Percentiles rank a stretch among this genome's conserved stretches.
phyloP scores from a whole-genome alignment of 2,329 filamentous ascomycete species.

The Lasiodiplodia sp. region DNA sequence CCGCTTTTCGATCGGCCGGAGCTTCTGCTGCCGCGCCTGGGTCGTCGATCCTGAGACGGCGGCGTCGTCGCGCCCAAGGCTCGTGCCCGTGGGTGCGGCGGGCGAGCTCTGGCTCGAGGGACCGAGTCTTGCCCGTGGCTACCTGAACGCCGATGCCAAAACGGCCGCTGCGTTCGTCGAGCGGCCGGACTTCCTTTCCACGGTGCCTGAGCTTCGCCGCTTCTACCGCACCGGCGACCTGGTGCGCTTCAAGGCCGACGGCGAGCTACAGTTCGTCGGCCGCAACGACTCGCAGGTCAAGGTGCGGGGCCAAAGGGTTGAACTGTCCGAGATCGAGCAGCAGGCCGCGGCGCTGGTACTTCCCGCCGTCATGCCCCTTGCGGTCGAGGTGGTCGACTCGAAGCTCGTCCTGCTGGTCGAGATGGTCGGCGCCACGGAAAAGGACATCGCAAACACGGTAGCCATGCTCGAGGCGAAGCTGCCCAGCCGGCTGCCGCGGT shows the following conservation, averaged over 20 bases:
- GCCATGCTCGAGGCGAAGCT: constrained; percentile 40
- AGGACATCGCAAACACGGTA: constrained; percentile 35
- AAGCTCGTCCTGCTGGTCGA: constrained; percentile 6
- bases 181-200: constrained; percentile 31
- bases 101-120: constrained; percentile 59
- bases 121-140: constrained; percentile 54
- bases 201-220: constrained; percentile 65
- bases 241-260: constrained; percentile 43
- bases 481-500: constrained; percentile 36
- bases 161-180: constrained; percentile 44
- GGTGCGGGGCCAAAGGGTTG: constrained; percentile 50
- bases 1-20: constrained; percentile 5
- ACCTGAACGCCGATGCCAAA: constrained; percentile 44
- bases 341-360: constrained; percentile 42
- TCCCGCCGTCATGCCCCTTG: constrained; percentile 29
- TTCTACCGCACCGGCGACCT: constrained; percentile 31
- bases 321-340: constrained; percentile 47
- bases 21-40: constrained; percentile 30
- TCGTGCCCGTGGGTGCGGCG: constrained; percentile 49
- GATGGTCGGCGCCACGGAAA: constrained; percentile 2
- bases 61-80: not conserved
- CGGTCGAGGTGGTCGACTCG: constrained; percentile 58
- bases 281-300: constrained; percentile 68
- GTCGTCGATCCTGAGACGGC: constrained; percentile 41
- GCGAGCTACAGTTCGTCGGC: constrained; percentile 64